Percentiles rank a stretch among this genome's conserved stretches.
These are phyloP conservation scores for Paecilomyces sp. DNA, from an alignment of 2,329 filamentous ascomycete species.

Conservation along the genomic window DNA sequence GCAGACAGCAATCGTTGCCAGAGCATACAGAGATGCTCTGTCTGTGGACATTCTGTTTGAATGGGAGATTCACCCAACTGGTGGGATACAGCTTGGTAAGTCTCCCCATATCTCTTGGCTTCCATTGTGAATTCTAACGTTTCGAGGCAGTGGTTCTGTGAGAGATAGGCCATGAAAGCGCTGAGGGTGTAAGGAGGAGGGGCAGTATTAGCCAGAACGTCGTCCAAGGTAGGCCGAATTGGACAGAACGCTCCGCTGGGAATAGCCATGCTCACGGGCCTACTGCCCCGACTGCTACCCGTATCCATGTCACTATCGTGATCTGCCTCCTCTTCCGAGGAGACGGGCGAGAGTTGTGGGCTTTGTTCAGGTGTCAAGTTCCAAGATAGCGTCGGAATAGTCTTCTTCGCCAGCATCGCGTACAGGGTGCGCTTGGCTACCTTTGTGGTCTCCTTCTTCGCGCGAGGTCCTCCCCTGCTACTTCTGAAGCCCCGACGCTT, in stretches of 20 bases:
- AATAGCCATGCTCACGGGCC: slow-evolving; percentile 37
- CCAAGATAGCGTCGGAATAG: slow-evolving; percentile 27
- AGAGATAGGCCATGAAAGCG: slow-evolving; percentile 94
- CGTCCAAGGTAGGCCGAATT: slow-evolving; percentile 66
- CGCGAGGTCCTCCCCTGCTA: slow-evolving; percentile 2
- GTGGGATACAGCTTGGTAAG: slow-evolving; percentile 54
- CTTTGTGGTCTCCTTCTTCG: not conserved
- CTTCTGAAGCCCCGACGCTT: slow-evolving; percentile 2
- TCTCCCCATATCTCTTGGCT: slow-evolving; percentile 72
- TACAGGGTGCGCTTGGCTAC: slow-evolving; percentile 15
- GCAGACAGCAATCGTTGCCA: slow-evolving; percentile 86
- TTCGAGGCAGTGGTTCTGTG: slow-evolving; percentile 94
- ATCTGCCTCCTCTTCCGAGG: slow-evolving; percentile 37
- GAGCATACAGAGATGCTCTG: slow-evolving; percentile 65
- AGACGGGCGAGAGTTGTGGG: slow-evolving; percentile 37
- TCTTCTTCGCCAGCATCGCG: slow-evolving; percentile 34
- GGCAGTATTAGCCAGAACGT: slow-evolving; percentile 81
- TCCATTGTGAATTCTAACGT: slow-evolving; percentile 96
- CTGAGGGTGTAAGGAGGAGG: slow-evolving; percentile 82
- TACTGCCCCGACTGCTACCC: slow-evolving; percentile 31
- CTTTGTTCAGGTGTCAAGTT: slow-evolving; percentile 35
- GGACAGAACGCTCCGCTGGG: slow-evolving; percentile 31
- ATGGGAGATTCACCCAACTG: slow-evolving; percentile 39
- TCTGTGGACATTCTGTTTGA: slow-evolving; percentile 48
- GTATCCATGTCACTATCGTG: slow-evolving; percentile 32